Evolutionary conservation across 129 eudicot genomes (phyloP), one percentile per base, ranked within the genome.

Genomic region (Lactuca sativa): DNA sequence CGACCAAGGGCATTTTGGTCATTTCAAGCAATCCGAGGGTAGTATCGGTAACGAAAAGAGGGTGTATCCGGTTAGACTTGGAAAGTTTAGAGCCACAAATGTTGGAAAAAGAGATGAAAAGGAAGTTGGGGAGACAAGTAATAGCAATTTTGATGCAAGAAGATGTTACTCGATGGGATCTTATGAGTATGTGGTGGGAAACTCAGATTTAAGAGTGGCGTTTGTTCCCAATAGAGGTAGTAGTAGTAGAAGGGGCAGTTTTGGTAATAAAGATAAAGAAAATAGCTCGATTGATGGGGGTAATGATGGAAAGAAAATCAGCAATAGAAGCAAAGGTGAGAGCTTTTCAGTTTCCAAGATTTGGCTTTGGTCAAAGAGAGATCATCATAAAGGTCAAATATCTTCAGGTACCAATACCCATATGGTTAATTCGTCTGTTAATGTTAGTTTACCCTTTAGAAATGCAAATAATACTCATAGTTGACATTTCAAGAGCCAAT

Each of bases 81-180:
- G 99, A 15, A 95, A 95, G 65, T 95, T 85, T 71, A 85, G 72
- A 71, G 87, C 83, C 56, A 75, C 86, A 67, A 81, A 82, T 77
- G 79, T 58, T 59, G 77, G 47, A 38, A 84, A 64, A 48, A 61
- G 56, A 68, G 78, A 64, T 32, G 74, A 59, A 33, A 82, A 53
- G 32, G 95, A 89, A 64, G 78, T 81, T 6, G 98, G 95, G 56
- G 99, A 93, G 56, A 86, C 87, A 52, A 90, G 99, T 68, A 90
- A 77, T 56, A 74, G 89, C 7, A 83, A 70, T 66, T 83, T 95
- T 77, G 95, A 90, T 84, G 90, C 85, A 69, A 87, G 99, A 75
- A 90, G 99, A 81, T 95, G 99, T 77, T 90, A 51, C 47, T 95
- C 99, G 33, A 87, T 95, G 97, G 99, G 99, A 14, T 85, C 99